These are phyloP conservation scores for Phaseolus lunatus DNA, from an alignment of 306 rosid species.

Conservation along the genomic window DNA sequence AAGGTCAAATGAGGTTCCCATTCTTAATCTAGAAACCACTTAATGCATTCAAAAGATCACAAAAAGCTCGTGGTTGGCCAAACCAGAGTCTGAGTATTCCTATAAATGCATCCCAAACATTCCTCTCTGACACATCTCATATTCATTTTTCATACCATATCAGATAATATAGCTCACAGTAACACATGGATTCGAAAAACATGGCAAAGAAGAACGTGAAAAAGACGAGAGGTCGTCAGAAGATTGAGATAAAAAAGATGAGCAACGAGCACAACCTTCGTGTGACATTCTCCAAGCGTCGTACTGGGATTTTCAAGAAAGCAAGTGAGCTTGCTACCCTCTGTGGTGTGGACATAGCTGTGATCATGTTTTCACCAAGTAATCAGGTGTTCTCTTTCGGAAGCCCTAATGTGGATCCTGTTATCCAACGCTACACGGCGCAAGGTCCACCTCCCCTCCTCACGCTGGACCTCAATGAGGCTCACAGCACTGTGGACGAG, in stretches of 20 bases:
- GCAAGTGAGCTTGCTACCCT: not conserved
- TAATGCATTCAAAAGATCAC: not conserved
- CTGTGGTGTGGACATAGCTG: not conserved
- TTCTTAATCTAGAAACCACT: not conserved
- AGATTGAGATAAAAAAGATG: conserved; percentile 7
- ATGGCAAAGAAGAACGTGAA: not conserved
- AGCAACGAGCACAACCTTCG: not conserved
- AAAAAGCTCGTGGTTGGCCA: not conserved
- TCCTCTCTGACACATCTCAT: not conserved
- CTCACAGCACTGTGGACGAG: not conserved
- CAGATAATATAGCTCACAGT: not conserved
- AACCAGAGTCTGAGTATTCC: not conserved
- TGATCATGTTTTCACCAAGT: not conserved
- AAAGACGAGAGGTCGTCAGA: not conserved
- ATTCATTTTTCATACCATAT: not conserved
- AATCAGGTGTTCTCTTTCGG: not conserved
- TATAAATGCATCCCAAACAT: not conserved
- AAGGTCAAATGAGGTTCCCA: not conserved
- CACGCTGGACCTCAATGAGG: not conserved
- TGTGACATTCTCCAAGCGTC: not conserved
- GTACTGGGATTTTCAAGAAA: not conserved
- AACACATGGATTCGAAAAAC: not conserved
- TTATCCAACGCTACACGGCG: not conserved
- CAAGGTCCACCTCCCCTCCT: not conserved
- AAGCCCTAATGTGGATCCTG: not conserved